A percentile compares a stretch with the other conserved stretches of the same genome.
These are phyloP conservation scores for Clarkia xantiana DNA, from an alignment of 345 rosid genomes.

Conservation along the genomic window DNA sequence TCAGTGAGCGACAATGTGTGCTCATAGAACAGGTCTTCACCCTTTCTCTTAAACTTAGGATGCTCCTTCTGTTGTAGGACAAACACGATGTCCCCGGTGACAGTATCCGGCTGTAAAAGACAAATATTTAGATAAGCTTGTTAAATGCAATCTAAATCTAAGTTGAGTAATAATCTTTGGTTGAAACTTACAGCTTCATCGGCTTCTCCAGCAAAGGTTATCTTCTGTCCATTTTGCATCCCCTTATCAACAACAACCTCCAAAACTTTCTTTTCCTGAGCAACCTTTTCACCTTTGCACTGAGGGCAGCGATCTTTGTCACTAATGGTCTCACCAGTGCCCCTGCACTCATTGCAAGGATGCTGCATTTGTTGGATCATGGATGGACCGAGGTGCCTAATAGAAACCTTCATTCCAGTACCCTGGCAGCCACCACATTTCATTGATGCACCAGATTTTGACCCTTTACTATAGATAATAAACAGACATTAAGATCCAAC, in stretches of 20 bases:
- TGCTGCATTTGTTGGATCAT: conserved; percentile 82
- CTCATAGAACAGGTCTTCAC: conserved; percentile 29
- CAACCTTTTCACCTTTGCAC: conserved; percentile 66
- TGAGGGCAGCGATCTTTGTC: conserved; percentile 60
- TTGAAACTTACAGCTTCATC: conserved; percentile 49
- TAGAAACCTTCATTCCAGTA: conserved; percentile 59
- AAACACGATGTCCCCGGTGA: conserved; percentile 54
- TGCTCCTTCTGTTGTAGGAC: conserved; percentile 40
- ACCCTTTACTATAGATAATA: conserved; percentile 40
- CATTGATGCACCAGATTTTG: conserved; percentile 61
- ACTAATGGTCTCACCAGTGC: conserved; percentile 55
- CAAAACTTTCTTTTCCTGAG: conserved; percentile 54
- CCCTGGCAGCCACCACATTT: conserved; percentile 65
- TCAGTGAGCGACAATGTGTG: conserved; percentile 40
- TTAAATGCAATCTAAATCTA: no score
- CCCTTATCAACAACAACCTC: conserved; percentile 66
- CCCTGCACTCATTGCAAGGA: conserved; percentile 63
- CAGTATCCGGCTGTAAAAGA: conserved; percentile 16
- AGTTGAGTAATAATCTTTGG: no score
- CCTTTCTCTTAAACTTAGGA: conserved; percentile 34
- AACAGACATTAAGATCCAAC: not conserved
- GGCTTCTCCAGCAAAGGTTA: conserved; percentile 63
- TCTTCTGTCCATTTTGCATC: conserved; percentile 56
- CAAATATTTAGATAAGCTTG: not conserved
- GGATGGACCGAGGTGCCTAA: conserved; percentile 57